A percentile compares a stretch with the other conserved stretches of the same genome.
These are phyloP conservation scores for Komagataella pseudopastoris DNA, from an alignment of 805 yeast genomes.

Conservation along the genomic window DNA sequence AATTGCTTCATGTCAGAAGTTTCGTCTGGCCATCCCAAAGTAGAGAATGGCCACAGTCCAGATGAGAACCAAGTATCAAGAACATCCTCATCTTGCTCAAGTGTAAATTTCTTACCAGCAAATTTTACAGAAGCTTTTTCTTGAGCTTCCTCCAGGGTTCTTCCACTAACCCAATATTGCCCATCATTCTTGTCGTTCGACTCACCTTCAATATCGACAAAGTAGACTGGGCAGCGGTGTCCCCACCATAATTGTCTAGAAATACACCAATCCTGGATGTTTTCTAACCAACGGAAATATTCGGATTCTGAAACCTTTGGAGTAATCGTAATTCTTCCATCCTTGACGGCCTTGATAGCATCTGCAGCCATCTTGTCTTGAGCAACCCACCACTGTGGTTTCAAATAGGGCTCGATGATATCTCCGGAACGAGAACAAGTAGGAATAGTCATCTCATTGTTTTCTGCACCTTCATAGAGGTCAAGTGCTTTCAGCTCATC, in stretches of 20 bases:
- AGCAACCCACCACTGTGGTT: conserved; percentile 99
- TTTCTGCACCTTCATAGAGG: conserved; percentile 71
- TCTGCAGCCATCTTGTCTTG: conserved; percentile 80
- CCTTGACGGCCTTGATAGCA: conserved; percentile 75
- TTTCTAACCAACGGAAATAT: conserved; percentile 89
- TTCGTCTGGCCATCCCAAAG: conserved; percentile 87
- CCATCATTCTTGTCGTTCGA: conserved; percentile 50
- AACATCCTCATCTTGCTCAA: conserved; percentile 96
- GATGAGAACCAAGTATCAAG: conserved; percentile 98
- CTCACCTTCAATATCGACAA: conserved; percentile 67
- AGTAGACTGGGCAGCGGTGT: conserved; percentile 95
- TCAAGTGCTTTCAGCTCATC: conserved; percentile 65
- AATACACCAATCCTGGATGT: conserved; percentile 98
- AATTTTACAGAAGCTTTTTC: conserved; percentile 66
- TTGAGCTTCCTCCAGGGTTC: conserved; percentile 70
- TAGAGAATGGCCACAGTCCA: conserved; percentile 95
- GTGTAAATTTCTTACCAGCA: conserved; percentile 53
- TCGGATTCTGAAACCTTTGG: conserved; percentile 90
- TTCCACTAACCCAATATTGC: conserved; percentile 84
- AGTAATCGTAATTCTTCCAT: conserved; percentile 66
- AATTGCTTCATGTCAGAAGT: conserved; percentile 63
- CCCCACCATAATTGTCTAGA: conserved; percentile 93
- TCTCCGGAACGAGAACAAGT: conserved; percentile 94
- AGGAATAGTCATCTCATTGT: conserved; percentile 94
- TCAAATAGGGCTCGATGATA: conserved; percentile 87